These are phyloP conservation scores for Eucalyptus sp. DNA, from an alignment of 345 rosid species.

Conservation along the genomic window DNA sequence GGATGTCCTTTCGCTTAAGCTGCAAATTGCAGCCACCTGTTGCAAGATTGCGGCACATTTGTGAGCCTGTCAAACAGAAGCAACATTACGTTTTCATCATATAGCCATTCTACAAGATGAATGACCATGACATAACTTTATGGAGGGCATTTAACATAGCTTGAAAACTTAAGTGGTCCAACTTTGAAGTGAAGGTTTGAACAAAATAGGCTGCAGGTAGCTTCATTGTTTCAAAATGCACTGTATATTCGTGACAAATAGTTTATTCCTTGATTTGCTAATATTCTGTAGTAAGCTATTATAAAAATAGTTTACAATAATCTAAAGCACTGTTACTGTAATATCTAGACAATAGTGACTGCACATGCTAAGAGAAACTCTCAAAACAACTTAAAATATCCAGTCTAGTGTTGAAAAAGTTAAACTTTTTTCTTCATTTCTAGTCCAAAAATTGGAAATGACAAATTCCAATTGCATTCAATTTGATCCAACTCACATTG, in stretches of 20 bases:
- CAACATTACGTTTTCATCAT: neutral
- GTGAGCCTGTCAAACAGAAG: slow-evolving; percentile 41
- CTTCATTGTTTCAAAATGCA: neutral
- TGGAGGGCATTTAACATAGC: neutral
- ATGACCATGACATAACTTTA: neutral
- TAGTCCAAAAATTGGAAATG: neutral
- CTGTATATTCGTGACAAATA: neutral
- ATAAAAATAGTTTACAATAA: neutral
- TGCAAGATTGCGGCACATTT: slow-evolving; percentile 83
- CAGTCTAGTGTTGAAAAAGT: neutral
- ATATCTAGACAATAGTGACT: neutral
- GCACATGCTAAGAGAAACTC: neutral
- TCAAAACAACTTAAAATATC: neutral
- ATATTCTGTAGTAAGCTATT: neutral
- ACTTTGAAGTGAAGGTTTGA: neutral
- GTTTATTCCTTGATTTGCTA: neutral
- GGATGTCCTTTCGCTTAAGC: slow-evolving; percentile 58
- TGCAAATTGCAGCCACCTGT: slow-evolving; percentile 81
- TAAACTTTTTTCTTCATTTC: neutral
- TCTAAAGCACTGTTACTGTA: neutral
- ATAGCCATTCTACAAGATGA: neutral
- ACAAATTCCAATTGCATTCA: neutral
- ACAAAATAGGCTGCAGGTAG: neutral
- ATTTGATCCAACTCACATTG: neutral
- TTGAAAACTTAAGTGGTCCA: neutral